phyloP scores from a whole-genome alignment of 1,284 basidiomycete species.

The Coniophora puteana region DNA sequence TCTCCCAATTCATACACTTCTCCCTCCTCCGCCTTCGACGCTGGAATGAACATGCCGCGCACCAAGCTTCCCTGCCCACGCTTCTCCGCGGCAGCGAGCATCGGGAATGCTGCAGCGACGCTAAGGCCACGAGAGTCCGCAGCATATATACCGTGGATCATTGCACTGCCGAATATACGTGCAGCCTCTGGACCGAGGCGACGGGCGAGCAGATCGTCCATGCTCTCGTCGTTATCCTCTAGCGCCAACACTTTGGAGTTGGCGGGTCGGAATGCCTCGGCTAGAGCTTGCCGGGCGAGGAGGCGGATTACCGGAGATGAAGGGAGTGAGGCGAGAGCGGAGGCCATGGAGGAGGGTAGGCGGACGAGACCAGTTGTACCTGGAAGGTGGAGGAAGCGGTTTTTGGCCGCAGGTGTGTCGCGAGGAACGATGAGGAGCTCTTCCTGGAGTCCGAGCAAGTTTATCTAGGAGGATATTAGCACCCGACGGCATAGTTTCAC shows the following conservation, averaged over 20 bases:
- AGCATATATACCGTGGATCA: constrained; percentile 93
- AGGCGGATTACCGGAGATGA: constrained; percentile 28
- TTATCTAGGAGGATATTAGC: constrained; percentile 49
- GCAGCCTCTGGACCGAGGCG: constrained; percentile 77
- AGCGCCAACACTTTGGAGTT: no score
- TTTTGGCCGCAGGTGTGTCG: constrained; percentile 65
- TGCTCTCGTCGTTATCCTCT: constrained; percentile 66
- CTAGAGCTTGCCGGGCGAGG: constrained; percentile 50
- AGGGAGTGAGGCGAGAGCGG: constrained; percentile 39
- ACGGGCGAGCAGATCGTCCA: constrained; percentile 76
- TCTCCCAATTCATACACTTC: constrained; percentile 48
- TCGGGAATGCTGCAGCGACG: constrained; percentile 74
- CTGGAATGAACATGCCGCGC: constrained; percentile 50
- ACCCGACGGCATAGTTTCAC: not conserved
- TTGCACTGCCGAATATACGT: constrained; percentile 73
- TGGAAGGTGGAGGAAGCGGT: constrained; percentile 70
- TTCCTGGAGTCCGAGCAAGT: constrained; percentile 61
- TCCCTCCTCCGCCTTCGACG: constrained; percentile 14
- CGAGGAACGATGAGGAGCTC: constrained; percentile 63
- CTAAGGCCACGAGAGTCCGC: constrained; percentile 78
- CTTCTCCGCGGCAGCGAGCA: constrained; percentile 68
- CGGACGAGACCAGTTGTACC: constrained; percentile 38
- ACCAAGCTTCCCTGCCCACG: constrained; percentile 66
- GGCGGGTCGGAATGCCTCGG: constrained; percentile 54
- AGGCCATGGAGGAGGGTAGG: constrained; percentile 45